Evolutionary conservation across 176 grass and related monocot species (phyloP).

Genomic region (Carex cristatella): DNA sequence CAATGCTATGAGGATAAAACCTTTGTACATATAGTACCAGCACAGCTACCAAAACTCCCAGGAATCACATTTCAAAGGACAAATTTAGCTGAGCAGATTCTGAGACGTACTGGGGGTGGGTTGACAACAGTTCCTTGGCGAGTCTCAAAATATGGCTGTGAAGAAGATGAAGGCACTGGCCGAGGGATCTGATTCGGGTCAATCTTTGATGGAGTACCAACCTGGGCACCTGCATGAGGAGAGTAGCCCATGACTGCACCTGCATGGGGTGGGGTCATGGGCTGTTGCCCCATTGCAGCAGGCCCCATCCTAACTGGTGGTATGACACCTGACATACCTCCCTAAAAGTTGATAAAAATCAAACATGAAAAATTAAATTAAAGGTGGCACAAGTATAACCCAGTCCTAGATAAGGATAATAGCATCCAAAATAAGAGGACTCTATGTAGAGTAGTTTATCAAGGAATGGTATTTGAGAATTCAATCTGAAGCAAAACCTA

Average conservation of each 20-base stretch:
- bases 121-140: conserved; percentile 67
- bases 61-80: neutral
- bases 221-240: conserved; percentile 56
- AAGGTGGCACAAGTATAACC: conserved; percentile 6
- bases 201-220: conserved; percentile 70
- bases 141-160: conserved; percentile 57
- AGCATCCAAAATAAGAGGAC: neutral
- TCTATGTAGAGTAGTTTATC: neutral
- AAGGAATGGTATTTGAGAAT: neutral
- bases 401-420: neutral
- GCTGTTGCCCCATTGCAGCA: conserved; percentile 21
- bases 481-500: conserved; percentile 17
- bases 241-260: conserved; percentile 47
- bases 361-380: neutral
- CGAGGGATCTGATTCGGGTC: conserved; percentile 88
- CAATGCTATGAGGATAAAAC: neutral
- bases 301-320: conserved; percentile 37
- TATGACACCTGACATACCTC: conserved; percentile 32
- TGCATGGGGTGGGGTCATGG: conserved; percentile 29
- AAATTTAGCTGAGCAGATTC: neutral
- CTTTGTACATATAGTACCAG: neutral
- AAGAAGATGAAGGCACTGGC: conserved; percentile 48
- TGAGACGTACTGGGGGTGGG: conserved; percentile 62
- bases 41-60: neutral
- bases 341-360: conserved; percentile 25